Base-by-base conservation (phyloP, 768 basidiomycete genomes). In the Fistulinella prunicolor region DNA sequence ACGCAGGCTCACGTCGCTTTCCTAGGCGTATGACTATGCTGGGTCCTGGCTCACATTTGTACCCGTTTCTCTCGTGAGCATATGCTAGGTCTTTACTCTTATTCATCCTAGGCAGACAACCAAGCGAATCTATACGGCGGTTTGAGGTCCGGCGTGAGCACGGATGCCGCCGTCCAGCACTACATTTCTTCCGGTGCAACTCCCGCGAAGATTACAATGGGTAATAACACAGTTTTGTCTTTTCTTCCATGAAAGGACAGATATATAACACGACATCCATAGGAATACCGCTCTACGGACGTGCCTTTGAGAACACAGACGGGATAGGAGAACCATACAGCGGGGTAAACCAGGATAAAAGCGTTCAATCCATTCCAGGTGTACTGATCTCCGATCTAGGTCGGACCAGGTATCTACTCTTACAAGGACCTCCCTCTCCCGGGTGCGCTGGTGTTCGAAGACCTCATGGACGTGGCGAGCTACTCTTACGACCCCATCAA, bases 271-370 rank as follows among this genome's bases (percentile, higher is more conserved):
- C 3, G 19, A 16, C n/a, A 17, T 38, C 9, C n/a, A 16, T 17
- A 48, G 83, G 88, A 44, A 84, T 91, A 62, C 90, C 90, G 4
- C 71, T 90, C 4, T 93, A 91, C 57, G 89, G 89, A 0, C 82
- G 83, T 56, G 81, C 83, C 1, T 93, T 91, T 59, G 82, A 86
- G 59, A 69, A 78, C 26, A 91, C 89, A 1, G 57, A 62, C 29
- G 85, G 85, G 6, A 71, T 90, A 49, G 86, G 87, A 6, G 68
- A 75, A 34, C 63, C 87, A 4, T 93, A 83, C 70, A 79, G 62
- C 23, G 87, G 88, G 13, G 82, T 85, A 62, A 60, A 76, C 56
- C 0, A 14, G 29, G 6, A 21, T 12, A n/a, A n/a, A n/a, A n/a
- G n/a, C n/a, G n/a, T 20, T 37, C 19, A n/a, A 32, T 16, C 32